phyloP scores from a whole-genome alignment of 2,329 filamentous ascomycete species.

The Penicillium sp. region DNA sequence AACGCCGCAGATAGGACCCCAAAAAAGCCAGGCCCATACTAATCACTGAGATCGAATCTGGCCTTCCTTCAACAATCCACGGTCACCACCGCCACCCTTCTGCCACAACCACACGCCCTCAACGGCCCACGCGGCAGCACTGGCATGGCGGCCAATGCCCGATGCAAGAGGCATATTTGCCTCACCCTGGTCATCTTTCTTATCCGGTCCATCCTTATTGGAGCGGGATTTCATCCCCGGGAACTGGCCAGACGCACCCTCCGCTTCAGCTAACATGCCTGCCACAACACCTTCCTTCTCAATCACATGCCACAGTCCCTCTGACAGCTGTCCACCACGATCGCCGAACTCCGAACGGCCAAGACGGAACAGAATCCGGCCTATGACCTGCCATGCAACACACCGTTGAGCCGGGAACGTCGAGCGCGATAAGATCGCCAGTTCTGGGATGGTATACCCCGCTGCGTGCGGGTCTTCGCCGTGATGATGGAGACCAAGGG shows the following conservation, averaged over 20 bases:
- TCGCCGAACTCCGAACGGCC: constrained; percentile 70
- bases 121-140: constrained; percentile 78
- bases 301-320: constrained; percentile 79
- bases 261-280: constrained; percentile 73
- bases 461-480: constrained; percentile 88
- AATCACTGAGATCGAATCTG: constrained; percentile 22
- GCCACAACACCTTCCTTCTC: constrained; percentile 76
- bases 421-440: constrained; percentile 76
- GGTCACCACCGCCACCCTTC: constrained; percentile 59
- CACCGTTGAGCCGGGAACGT: constrained; percentile 84
- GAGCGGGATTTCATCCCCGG: constrained; percentile 4
- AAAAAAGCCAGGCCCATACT: not conserved
- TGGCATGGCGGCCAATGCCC: constrained; percentile 62
- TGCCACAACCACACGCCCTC: constrained; percentile 90
- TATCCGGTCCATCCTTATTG: not conserved
- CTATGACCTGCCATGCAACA: constrained; percentile 86
- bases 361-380: constrained; percentile 78
- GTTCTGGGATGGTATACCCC: constrained; percentile 87
- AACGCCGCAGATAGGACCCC: not conserved
- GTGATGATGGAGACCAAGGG: constrained; percentile 87
- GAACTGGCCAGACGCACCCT: constrained; percentile 53
- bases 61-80: constrained; percentile 40
- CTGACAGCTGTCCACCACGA: constrained; percentile 63
- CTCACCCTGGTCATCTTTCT: constrained; percentile 1
- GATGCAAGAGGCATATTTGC: constrained; percentile 17